Conservation (phyloP, 108 stramenopile species). For the Cylindrotheca fusiformis region DNA sequence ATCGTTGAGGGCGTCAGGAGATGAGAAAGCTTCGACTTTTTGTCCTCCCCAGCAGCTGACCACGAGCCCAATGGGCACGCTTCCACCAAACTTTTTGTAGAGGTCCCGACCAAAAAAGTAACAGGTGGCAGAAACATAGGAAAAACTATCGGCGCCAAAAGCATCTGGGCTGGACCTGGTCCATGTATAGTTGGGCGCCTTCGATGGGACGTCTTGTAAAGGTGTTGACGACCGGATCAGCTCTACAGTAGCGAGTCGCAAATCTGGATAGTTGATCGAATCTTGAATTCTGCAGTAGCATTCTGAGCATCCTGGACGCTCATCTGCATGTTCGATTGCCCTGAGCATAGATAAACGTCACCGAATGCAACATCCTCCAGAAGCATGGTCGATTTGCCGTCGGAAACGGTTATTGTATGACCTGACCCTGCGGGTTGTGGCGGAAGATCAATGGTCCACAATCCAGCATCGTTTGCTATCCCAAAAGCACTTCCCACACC, state of each 20-base stretch:
- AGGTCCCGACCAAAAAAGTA: conserved; percentile 32
- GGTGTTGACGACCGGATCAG: background rate
- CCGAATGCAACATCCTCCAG: conserved; percentile 32
- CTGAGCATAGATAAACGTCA: conserved; percentile 36
- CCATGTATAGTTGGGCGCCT: conserved; percentile 12
- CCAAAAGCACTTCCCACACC: background rate
- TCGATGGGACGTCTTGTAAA: conserved; percentile 7
- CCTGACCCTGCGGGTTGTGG: conserved; percentile 24
- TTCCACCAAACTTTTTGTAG: conserved; percentile 5
- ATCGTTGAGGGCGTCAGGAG: conserved; percentile 21
- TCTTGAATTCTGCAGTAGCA: conserved; percentile 16
- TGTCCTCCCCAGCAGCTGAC: conserved; percentile 23
- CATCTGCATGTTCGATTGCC: conserved; percentile 38
- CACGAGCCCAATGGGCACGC: conserved; percentile 37
- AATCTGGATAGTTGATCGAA: conserved; percentile 31
- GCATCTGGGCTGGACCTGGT: conserved; percentile 11
- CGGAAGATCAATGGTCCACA: conserved; percentile 16
- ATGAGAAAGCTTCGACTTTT: conserved; percentile 20
- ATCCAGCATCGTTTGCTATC: background rate
- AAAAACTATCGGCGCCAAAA: conserved; percentile 5
- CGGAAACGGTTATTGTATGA: conserved; percentile 11
- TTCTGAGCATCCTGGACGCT: conserved; percentile 4
- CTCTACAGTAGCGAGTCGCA: conserved; percentile 24
- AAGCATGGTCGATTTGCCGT: conserved; percentile 6
- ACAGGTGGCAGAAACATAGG: conserved; percentile 21